Conservation (phyloP, 2,329 filamentous ascomycete species). For the Aspergillus candidus region DNA sequence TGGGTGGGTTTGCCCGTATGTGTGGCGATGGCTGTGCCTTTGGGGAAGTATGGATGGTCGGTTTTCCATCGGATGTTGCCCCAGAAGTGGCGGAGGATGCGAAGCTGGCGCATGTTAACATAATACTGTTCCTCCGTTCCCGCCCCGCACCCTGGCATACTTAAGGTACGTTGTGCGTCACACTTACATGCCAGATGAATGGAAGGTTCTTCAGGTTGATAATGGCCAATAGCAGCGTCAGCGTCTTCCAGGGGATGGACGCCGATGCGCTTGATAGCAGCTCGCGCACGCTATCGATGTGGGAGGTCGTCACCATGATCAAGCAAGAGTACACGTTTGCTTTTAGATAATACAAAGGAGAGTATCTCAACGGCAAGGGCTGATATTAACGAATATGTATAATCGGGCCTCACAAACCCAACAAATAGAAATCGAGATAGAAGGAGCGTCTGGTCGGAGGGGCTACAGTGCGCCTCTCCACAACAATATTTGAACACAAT, state of each 20-base stretch:
- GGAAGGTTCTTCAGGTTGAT: constrained; percentile 36
- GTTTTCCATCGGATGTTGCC: constrained; percentile 50
- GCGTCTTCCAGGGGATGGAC: constrained; percentile 29
- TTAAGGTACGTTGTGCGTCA: no score
- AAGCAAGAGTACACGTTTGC: neutral
- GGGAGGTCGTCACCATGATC: constrained; percentile 12
- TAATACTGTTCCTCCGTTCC: no score
- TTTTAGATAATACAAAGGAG: neutral
- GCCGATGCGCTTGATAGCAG: constrained; percentile 15
- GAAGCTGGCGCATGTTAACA: constrained; percentile 39
- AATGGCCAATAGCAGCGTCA: constrained; percentile 33
- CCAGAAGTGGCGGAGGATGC: constrained; percentile 54
- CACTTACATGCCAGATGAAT: constrained; percentile 37
- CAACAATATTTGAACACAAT: no score
- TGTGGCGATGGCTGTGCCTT: constrained; percentile 30
- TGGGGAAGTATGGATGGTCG: constrained; percentile 42
- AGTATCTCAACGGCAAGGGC: neutral
- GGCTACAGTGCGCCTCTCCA: no score
- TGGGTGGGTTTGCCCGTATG: constrained; percentile 38
- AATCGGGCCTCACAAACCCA: no score
- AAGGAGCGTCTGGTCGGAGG: no score
- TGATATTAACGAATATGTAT: no score
- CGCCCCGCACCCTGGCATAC: no score
- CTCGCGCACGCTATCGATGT: constrained; percentile 19
- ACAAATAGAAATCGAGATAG: no score